Evolutionary conservation across 108 stramenopile genomes (phyloP), one percentile per base, ranked within the genome.

Genomic region (Bacterosira constricta): DNA sequence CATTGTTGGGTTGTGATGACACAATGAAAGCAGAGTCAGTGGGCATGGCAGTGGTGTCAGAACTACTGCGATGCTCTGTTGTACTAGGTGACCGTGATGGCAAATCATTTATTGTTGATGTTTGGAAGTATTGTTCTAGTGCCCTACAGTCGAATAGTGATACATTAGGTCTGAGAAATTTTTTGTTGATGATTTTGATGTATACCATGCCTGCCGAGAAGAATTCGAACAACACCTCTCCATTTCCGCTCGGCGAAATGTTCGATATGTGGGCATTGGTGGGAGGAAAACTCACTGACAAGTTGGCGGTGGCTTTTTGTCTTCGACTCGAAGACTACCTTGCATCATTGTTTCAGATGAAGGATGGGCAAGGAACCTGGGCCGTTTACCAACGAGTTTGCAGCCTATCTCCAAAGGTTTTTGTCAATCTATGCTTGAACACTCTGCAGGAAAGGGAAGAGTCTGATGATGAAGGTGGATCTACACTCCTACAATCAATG

Each of bases 261-360:
- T 79, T 71, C 55, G 65, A 71, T 36, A 50, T 79, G 4, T 79
- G 77, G 77, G 49, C 52, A 38, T 8, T 39, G 31, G 20, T 79
- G 12, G 47, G 65, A 44, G 30, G 34, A 25, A 34, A 79, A 37
- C 57, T 61, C 13, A 30, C 44, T 13, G 45, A 15, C 9, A n/a
- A 55, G 12, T 34, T 65, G 49, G 39, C 70, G 18, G 50, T 62
- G 9, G 41, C 60, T 31, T 25, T 71, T 41, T 66, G 70, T 35
- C 13, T 61, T 21, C 58, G 51, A 15, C 59, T 79, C 0, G 69
- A 71, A 41, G 37, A 60, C 36, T 45, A 26, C 26, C 47, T 79
- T 20, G 47, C 65, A 30, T 11, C 57, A 5, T 41, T 65, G 44
- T 79, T 79, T 39, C 23, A 0, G n/a, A 23, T 21, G 23, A 20